These are phyloP conservation scores for Pseudognaphalium luteoalbum DNA, from an alignment of 129 eudicot species.

Conservation along the genomic window DNA sequence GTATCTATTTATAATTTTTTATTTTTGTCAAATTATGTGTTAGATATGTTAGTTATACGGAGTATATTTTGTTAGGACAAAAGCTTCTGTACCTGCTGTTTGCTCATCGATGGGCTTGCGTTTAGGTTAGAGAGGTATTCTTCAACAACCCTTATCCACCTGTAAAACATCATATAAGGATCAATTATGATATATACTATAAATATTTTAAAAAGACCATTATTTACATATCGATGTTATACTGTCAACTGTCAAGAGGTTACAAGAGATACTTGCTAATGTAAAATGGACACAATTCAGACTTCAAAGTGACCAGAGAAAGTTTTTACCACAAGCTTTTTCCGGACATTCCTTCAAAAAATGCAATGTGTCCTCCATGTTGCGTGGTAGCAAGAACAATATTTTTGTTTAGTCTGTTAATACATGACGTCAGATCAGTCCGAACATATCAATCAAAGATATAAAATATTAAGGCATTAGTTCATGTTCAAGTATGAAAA, in stretches of 20 bases:
- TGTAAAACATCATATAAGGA: slow-evolving; percentile 26
- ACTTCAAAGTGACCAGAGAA: neutral
- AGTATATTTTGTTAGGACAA: neutral
- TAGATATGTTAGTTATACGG: too few relatives aligned
- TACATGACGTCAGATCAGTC: slow-evolving; percentile 22
- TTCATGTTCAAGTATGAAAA: too few relatives aligned
- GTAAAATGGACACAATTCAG: neutral
- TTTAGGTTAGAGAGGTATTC: slow-evolving; percentile 65
- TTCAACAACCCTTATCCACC: slow-evolving; percentile 96
- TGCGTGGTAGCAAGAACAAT: slow-evolving; percentile 83
- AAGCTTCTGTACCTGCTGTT: slow-evolving; percentile 50
- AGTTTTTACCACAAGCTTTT: slow-evolving; percentile 63
- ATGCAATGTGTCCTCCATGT: slow-evolving; percentile 95
- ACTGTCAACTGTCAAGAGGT: neutral
- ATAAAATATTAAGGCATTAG: neutral
- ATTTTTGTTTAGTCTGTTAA: slow-evolving; percentile 61
- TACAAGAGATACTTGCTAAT: neutral
- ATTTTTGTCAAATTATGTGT: too few relatives aligned
- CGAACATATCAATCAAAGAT: neutral
- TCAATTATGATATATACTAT: neutral
- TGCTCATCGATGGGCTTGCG: slow-evolving; percentile 51
- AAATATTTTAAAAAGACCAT: neutral
- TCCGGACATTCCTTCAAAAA: slow-evolving; percentile 79
- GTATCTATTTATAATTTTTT: too few relatives aligned
- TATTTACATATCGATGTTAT: neutral